These are phyloP conservation scores for Biscogniauxia marginata DNA, from an alignment of 2,329 filamentous ascomycete species.

Conservation along the genomic window DNA sequence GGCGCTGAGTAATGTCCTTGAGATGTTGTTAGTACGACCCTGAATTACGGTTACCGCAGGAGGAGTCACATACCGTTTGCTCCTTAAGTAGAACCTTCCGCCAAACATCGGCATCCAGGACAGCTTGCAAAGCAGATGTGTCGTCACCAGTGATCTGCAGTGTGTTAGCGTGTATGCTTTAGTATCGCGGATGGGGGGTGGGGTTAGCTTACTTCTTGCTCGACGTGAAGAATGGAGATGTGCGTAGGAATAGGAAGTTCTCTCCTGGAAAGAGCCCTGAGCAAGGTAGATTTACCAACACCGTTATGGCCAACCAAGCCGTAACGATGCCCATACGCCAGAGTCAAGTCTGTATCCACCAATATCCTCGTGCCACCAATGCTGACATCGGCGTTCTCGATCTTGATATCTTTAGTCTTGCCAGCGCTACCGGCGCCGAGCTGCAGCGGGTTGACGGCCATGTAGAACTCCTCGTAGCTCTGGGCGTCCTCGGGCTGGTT, in stretches of 20 bases:
- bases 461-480: slow-evolving; percentile 99
- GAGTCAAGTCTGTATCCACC: slow-evolving; percentile 83
- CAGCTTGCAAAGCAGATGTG: slow-evolving; percentile 89
- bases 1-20: slow-evolving; percentile 72
- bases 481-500: slow-evolving; percentile 79
- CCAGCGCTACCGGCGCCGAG: slow-evolving; percentile 67
- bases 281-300: slow-evolving; percentile 95
- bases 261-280: slow-evolving; percentile 87
- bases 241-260: slow-evolving; percentile 94
- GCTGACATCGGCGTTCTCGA: slow-evolving; percentile 92
- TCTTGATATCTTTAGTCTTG: slow-evolving; percentile 99
- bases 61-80: slow-evolving; percentile 63
- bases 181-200: neutral
- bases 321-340: slow-evolving; percentile 91
- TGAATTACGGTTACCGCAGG: neutral
- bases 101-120: slow-evolving; percentile 97
- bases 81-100: slow-evolving; percentile 90
- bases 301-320: slow-evolving; percentile 98
- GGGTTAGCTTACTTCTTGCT: slow-evolving; percentile 76
- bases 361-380: slow-evolving; percentile 88
- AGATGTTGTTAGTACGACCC: slow-evolving; percentile 31
- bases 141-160: slow-evolving; percentile 86
- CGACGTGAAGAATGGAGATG: slow-evolving; percentile 97
- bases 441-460: slow-evolving; percentile 97
- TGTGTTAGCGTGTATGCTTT: slow-evolving; percentile 18